Conservation (phyloP, 176 grass and related monocot species). For the Typha latifolia region DNA sequence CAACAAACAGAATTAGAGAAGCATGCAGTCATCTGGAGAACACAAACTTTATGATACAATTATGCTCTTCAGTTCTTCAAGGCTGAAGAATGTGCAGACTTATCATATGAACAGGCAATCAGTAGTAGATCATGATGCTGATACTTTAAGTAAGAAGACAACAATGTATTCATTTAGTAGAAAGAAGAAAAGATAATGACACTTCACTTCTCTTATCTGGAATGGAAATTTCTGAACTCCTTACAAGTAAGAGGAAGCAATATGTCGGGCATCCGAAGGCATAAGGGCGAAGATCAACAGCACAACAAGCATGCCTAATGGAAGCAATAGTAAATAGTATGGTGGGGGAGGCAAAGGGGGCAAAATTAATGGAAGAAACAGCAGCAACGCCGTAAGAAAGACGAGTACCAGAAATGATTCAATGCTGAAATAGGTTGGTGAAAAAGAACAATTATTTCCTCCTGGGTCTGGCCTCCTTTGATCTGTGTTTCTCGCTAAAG, state of each 20-base stretch:
- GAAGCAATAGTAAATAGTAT: slow-evolving; percentile 33
- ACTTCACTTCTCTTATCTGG: background rate
- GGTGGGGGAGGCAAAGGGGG: slow-evolving; percentile 53
- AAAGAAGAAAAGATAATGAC: background rate
- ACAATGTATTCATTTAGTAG: too few species aligned
- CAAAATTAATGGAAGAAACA: slow-evolving; percentile 43
- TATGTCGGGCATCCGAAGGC: slow-evolving; percentile 33
- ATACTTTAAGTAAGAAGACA: too few species aligned
- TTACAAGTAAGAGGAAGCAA: slow-evolving; percentile 14
- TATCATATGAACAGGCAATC: too few species aligned
- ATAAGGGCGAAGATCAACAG: slow-evolving; percentile 45
- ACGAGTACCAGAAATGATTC: slow-evolving; percentile 31
- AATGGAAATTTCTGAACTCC: background rate
- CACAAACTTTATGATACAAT: too few species aligned
- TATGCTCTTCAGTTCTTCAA: too few species aligned
- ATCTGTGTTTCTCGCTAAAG: background rate
- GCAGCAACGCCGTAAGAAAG: slow-evolving; percentile 29
- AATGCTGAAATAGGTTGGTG: slow-evolving; percentile 27
- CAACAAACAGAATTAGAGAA: too few species aligned
- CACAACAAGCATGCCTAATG: slow-evolving; percentile 42
- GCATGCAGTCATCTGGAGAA: too few species aligned
- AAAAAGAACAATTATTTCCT: background rate
- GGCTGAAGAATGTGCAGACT: too few species aligned
- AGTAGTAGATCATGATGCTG: too few species aligned
- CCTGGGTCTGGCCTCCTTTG: background rate